Evolutionary conservation across 1,139 yeast species (phyloP), one percentile per base, ranked within the genome.

Genomic region (Meyerozyma athensensis): DNA sequence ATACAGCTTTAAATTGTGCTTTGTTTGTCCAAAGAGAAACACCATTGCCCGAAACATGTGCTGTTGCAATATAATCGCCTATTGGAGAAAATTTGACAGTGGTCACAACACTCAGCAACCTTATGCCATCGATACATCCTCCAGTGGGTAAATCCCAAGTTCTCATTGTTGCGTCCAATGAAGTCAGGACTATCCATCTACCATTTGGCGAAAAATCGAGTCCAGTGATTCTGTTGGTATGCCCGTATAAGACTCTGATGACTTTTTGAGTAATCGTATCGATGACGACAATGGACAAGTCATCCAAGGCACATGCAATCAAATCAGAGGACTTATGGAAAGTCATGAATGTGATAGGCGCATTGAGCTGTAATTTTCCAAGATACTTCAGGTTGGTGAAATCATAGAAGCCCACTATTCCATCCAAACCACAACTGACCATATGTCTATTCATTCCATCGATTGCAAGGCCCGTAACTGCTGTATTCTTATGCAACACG

Each of bases 121-220:
- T 67, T 12, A 92, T 81, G 45, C 97, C 97, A 62, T 94, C 98
- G 42, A 94, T 89, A 60, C 97, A 90, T 1, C 92, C 89, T 36
- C 98, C 98, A 3, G 97, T 85, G 23, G 98, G 97, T 43, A 94
- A 73, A 58, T 94, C 98, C 98, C 98, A 94, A 0, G 97, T 89
- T 53, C 98, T 75, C 38, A 94, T 72, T 0, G 98, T 90, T 2
- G 87, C 73, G 58, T 94, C 99, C 43, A 90, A 68, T 1, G 89
- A 76, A 0, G 87, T 80, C 18, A 95, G 81, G 9, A 94, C 82
- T 32, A 94, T 67, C 97, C 97, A 94, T 59, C 97, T 78, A 28
- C 97, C 97, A 58, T 90, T 95, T 4, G 96, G 95, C 6, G 95
- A 82, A 53, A 92, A 92, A 56, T 87, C 97, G 59, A 92, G 63